These are phyloP conservation scores for Colletotrichum paranaense DNA, from an alignment of 2,329 filamentous ascomycete genomes.

Conservation along the genomic window DNA sequence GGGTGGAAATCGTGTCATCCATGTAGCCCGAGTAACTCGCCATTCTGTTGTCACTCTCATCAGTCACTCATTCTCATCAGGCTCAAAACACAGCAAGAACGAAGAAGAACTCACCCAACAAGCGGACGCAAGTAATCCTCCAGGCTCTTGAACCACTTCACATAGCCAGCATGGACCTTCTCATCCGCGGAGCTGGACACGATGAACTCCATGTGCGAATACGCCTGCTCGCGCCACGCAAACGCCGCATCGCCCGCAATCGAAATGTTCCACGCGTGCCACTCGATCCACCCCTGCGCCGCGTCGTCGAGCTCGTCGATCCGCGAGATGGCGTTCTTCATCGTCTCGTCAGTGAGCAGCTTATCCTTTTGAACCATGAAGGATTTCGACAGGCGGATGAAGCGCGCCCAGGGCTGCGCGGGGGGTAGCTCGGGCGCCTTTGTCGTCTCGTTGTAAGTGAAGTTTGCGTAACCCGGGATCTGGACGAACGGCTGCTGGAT, in stretches of 20 bases:
- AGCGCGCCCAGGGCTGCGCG: background rate
- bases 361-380: background rate
- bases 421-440: background rate
- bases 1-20: constrained; percentile 32
- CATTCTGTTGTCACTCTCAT: constrained; percentile 13
- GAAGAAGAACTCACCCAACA: background rate
- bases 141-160: background rate
- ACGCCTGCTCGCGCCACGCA: constrained; percentile 34
- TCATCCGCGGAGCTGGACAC: constrained; percentile 25
- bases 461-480: background rate
- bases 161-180: background rate
- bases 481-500: background rate
- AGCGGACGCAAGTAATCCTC: background rate
- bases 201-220: constrained; percentile 35
- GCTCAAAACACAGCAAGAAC: background rate
- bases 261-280: constrained; percentile 32
- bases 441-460: background rate
- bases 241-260: constrained; percentile 31
- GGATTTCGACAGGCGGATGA: background rate
- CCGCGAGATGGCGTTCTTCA: background rate
- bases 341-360: background rate
- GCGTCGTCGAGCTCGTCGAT: background rate
- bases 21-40: constrained; percentile 34
- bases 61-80: background rate
- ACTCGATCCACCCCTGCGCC: constrained; percentile 15